Evolutionary conservation across 2,329 filamentous ascomycete genomes (phyloP).

Genomic region (Rhynchosporium agropyri): DNA sequence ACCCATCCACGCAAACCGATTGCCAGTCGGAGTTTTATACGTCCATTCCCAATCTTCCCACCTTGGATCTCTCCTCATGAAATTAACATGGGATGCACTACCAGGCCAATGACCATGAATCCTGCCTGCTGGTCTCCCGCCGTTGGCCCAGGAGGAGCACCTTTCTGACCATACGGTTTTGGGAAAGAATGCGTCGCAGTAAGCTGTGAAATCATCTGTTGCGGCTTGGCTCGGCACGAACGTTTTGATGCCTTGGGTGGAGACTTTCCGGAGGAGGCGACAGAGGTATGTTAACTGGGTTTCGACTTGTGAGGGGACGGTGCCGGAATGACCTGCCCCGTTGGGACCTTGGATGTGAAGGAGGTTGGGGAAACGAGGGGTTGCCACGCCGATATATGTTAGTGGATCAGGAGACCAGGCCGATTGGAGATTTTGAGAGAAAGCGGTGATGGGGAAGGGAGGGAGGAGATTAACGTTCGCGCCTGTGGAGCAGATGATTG

Average conservation of each 20-base stretch:
- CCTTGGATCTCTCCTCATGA: constrained; percentile 56
- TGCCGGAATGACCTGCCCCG: constrained; percentile 62
- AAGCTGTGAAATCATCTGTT: constrained; percentile 65
- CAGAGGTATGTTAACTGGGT: constrained; percentile 66
- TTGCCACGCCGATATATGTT: constrained; percentile 65
- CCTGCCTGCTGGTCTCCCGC: constrained; percentile 60
- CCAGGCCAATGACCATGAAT: constrained; percentile 74
- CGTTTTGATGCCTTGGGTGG: constrained; percentile 65
- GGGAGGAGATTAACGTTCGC: constrained; percentile 62
- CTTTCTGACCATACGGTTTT: constrained; percentile 60
- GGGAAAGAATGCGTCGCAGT: constrained; percentile 58
- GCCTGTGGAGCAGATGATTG: constrained; percentile 70
- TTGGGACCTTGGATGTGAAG: constrained; percentile 66
- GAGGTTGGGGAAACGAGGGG: constrained; percentile 69
- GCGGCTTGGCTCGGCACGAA: constrained; percentile 60
- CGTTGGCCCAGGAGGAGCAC: constrained; percentile 75
- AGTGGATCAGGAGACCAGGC: constrained; percentile 64
- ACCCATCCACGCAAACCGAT: constrained; percentile 63
- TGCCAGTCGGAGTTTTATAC: constrained; percentile 45
- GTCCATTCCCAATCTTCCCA: constrained; percentile 63
- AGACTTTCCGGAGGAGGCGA: constrained; percentile 67
- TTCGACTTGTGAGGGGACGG: constrained; percentile 68
- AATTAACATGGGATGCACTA: constrained; percentile 63
- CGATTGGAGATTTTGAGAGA: constrained; percentile 55
- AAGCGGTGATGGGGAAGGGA: constrained; percentile 60